Base-by-base conservation (phyloP, 2,329 filamentous ascomycete genomes). In the Colletotrichum orbiculare region DNA sequence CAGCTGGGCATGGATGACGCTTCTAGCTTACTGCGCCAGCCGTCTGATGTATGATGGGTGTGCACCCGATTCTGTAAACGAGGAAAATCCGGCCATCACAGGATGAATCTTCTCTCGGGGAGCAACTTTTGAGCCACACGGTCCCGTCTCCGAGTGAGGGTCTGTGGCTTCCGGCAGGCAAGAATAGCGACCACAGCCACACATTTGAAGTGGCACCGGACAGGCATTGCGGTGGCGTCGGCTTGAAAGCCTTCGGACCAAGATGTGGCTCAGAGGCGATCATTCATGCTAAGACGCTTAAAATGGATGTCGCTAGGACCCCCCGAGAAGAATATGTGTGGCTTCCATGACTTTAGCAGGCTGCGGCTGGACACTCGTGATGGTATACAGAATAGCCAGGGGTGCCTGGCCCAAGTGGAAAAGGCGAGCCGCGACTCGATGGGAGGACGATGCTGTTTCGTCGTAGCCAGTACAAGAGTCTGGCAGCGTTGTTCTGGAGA, bases 211-310 rank as follows among this genome's bases (percentile, higher is more conserved):
- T 46, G 62, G 46, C 41, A 37, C 47, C 52, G 7, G 15, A 43
- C 62, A 62, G 62, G 58, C 35, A 55, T 25, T 52, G 58, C 37
- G 52, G 62, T 62, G 62, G 62, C 62, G 52, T 65, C 17, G 17
- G 17, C 58, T 56, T 37, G 52, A 15, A 66, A 45, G 25, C 48
- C 43, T 48, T 57, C 59, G 37, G 60, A 64, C 59, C 33, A 54
- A n/a, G 37, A 39, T 59, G 64, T 64, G 64, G 64, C 64, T 66
- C 54, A 66, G 64, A 54, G 64, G 50, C 54, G 64, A 66, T 66
- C 64, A 41, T 64, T 66, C 45, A 64, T 66, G 64, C 64, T 50
- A 34, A 42, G 46, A 37, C 43, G 58, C 53, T 57, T 52, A 37
- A 57, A 46, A 52, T 25, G 46, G 52, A 34, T 12, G 39, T 41